Conservation (phyloP, 495 filamentous ascomycete genomes). For the Elasticomyces elasticus region DNA sequence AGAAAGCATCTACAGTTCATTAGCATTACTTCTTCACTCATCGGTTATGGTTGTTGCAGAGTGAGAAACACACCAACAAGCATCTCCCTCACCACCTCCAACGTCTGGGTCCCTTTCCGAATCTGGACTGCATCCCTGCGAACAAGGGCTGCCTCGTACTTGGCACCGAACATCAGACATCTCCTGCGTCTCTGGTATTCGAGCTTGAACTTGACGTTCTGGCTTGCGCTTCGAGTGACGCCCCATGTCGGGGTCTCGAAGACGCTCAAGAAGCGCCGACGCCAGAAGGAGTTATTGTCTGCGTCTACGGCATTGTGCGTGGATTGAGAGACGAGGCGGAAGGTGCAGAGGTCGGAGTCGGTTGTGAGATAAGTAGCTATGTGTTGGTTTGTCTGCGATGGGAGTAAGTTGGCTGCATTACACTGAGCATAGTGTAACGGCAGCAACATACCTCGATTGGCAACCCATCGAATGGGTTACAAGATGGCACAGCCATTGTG, state of each 20-base stretch:
- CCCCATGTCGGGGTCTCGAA: conserved; percentile 20
- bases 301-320: conserved; percentile 27
- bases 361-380: conserved; percentile 27
- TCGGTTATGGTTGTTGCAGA: background rate
- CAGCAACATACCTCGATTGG: conserved; percentile 3
- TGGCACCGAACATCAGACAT: conserved; percentile 19
- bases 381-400: conserved; percentile 23
- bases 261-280: conserved; percentile 19
- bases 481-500: background rate
- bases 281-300: conserved; percentile 28
- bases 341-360: conserved; percentile 27
- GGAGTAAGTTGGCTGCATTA: background rate
- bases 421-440: background rate
- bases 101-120: conserved; percentile 3
- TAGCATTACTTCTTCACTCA: background rate
- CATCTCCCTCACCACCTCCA: conserved; percentile 25
- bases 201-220: conserved; percentile 18
- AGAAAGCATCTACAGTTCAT: conserved; percentile 2
- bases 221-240: background rate
- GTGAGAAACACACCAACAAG: conserved; percentile 22
- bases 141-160: conserved; percentile 17
- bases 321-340: conserved; percentile 20
- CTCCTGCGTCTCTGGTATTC: conserved; percentile 24
- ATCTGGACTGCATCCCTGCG: conserved; percentile 5
- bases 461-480: conserved; percentile 1